phyloP scores from a whole-genome alignment of 78 protist genomes.

The Dictyostelium citrinum region DNA sequence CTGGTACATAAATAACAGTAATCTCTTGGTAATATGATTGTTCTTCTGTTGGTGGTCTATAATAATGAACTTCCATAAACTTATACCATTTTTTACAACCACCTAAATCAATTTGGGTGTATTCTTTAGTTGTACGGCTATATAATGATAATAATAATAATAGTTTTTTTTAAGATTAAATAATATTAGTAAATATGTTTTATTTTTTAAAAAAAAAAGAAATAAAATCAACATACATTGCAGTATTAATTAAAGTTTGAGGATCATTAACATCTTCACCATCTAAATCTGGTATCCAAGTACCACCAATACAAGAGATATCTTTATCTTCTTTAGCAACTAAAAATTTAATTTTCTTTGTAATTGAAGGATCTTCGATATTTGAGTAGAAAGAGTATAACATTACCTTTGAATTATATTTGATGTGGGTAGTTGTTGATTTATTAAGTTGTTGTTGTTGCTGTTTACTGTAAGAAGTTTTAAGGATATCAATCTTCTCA shows the following conservation, averaged over 20 bases:
- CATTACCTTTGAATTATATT: slow-evolving; percentile 68
- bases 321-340: slow-evolving; percentile 58
- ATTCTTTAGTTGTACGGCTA: slow-evolving; percentile 62
- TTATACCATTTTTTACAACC: slow-evolving; percentile 27
- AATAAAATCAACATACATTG: slow-evolving; percentile 15
- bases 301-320: slow-evolving; percentile 55
- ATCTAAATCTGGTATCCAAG: slow-evolving; percentile 32
- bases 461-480: slow-evolving; percentile 16
- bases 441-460: background rate
- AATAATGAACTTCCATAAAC: slow-evolving; percentile 63
- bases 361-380: background rate
- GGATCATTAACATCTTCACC: slow-evolving; percentile 49
- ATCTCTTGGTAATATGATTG: slow-evolving; percentile 22
- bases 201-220: background rate
- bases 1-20: slow-evolving; percentile 60
- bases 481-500: background rate
- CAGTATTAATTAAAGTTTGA: slow-evolving; percentile 61
- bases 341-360: slow-evolving; percentile 32
- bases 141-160: no score
- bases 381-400: background rate
- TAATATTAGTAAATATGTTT: background rate
- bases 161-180: background rate
- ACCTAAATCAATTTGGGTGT: slow-evolving; percentile 50
- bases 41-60: slow-evolving; percentile 57
- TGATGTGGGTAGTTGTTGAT: background rate